Evolutionary conservation across 106 monocot genomes (phyloP), one percentile per base, ranked within the genome.

Genomic region (Iris macrosiphon): DNA sequence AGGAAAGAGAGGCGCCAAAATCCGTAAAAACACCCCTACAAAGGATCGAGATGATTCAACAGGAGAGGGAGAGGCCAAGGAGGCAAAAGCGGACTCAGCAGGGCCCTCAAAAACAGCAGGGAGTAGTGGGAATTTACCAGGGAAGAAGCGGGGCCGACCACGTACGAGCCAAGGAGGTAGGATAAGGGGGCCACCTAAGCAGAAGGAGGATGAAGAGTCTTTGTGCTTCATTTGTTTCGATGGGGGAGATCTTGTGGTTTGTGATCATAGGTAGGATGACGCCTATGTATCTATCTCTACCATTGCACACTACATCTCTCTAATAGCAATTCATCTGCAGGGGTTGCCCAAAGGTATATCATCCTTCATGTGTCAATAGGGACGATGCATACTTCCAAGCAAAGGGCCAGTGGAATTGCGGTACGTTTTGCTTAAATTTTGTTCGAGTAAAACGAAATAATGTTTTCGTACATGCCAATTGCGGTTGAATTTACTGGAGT

Each of bases 261-360:
- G 82, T 61, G 82, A 82, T 66, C 77, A 69, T 28, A 77, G 77
- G 82, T 83, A 59, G 30, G 57, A n/a, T n/a, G n/a, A n/a, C n/a
- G n/a, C n/a, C n/a, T n/a, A n/a, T n/a, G n/a, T n/a, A n/a, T n/a
- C n/a, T n/a, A n/a, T n/a, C n/a, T n/a, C n/a, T n/a, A n/a, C n/a
- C n/a, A n/a, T n/a, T n/a, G n/a, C n/a, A n/a, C n/a, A n/a, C n/a
- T n/a, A n/a, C 14, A 28, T 18, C 7, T 58, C 25, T 40, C 1
- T 41, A 41, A 41, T 40, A 27, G 15, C 32, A 30, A 18, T 39
- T 62, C 71, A n/a, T 39, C 54, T 65, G 5, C 42, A 93, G 92
- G 83, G 77, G 77, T 52, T 93, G 92, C 55, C 83, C 87, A 6
- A 93, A 93, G 67, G 92, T 83, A 3, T 93, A 93, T 56, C 92